phyloP scores from a whole-genome alignment of 1,284 basidiomycete species.

The Vanrija sp. region DNA sequence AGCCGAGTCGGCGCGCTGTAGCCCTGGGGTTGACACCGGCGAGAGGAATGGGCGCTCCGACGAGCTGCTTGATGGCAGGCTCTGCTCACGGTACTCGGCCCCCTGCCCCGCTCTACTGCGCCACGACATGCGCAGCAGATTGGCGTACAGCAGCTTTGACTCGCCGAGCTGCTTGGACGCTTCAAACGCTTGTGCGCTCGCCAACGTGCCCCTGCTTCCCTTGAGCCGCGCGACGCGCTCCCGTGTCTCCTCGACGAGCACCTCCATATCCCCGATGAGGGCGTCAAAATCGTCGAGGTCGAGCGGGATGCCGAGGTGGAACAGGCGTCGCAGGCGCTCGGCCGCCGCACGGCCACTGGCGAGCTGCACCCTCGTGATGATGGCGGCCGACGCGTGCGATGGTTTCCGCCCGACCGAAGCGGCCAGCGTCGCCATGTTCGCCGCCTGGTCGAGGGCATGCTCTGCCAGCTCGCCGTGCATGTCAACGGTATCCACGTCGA shows the following conservation, averaged over 20 bases:
- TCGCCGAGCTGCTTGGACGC: constrained; percentile 40
- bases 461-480: constrained; percentile 40
- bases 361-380: constrained; percentile 44
- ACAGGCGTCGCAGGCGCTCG: constrained; percentile 38
- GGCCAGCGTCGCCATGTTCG: constrained; percentile 44
- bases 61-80: background rate
- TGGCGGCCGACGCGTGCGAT: constrained; percentile 28
- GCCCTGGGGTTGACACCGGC: background rate
- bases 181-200: constrained; percentile 37
- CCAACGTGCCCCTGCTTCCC: constrained; percentile 32
- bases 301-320: constrained; percentile 33
- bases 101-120: constrained; percentile 17
- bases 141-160: constrained; percentile 39
- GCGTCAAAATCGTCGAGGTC: constrained; percentile 43
- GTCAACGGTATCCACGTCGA: constrained; percentile 35
- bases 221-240: constrained; percentile 38
- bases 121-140: constrained; percentile 39
- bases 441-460: constrained; percentile 46
- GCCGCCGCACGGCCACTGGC: constrained; percentile 35
- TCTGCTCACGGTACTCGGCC: background rate
- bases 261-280: constrained; percentile 37
- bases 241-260: constrained; percentile 37
- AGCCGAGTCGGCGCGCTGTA: background rate
- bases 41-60: background rate
- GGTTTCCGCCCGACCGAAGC: constrained; percentile 26